Evolutionary conservation across 2,329 filamentous ascomycete species (phyloP).

Genomic region (Fusarium sp.): DNA sequence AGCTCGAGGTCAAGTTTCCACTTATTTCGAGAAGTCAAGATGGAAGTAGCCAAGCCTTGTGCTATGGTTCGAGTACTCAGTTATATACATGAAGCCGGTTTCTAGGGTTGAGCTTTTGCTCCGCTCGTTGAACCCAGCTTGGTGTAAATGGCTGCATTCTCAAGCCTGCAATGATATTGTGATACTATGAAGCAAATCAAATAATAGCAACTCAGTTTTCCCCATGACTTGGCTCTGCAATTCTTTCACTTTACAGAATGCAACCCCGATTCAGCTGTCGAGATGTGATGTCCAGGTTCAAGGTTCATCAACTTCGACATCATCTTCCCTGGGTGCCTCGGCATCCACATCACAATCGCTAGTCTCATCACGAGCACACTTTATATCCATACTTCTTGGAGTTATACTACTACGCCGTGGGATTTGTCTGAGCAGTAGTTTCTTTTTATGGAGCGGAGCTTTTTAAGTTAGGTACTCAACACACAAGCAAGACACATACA

Average conservation of each 20-base stretch:
- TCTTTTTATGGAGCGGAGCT: not conserved
- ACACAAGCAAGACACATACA: conserved; percentile 24
- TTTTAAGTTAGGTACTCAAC: not conserved
- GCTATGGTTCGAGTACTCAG: conserved; percentile 8
- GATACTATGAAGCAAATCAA: not conserved
- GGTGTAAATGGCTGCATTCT: not conserved
- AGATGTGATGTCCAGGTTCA: conserved; percentile 27
- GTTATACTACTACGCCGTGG: not conserved
- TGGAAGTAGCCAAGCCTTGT: conserved; percentile 6
- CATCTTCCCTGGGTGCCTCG: conserved; percentile 6
- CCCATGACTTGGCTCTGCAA: not conserved
- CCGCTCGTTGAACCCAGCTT: conserved; percentile 12
- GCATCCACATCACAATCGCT: not conserved
- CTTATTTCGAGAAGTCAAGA: conserved; percentile 38
- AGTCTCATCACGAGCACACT: not conserved
- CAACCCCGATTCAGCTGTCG: conserved; percentile 1
- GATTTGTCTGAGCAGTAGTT: not conserved
- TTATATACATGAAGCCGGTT: conserved; percentile 17
- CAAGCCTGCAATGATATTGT: not conserved
- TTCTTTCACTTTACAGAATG: not conserved
- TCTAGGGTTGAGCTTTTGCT: conserved; percentile 4
- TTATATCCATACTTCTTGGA: conserved; percentile 17
- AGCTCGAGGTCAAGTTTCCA: conserved; percentile 11
- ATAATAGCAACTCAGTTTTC: not conserved
- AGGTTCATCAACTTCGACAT: conserved; percentile 13